A percentile compares a stretch with the other conserved stretches of the same genome.
These are phyloP conservation scores for Tulasnella sp. DNA, from an alignment of 768 basidiomycete genomes.

Conservation along the genomic window DNA sequence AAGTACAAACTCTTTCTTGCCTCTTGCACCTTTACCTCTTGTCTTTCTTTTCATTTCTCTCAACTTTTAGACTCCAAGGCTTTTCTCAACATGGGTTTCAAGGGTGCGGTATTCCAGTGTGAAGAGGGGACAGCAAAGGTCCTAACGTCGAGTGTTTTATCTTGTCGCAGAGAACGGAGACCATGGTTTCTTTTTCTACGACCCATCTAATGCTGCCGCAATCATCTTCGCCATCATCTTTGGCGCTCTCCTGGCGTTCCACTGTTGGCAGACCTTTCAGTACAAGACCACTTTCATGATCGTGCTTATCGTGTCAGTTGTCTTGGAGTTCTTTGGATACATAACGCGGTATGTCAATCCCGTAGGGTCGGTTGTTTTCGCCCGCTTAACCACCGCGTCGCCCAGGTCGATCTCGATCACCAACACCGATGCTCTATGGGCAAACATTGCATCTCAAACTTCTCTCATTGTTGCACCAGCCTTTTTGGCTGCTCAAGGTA, in stretches of 20 bases:
- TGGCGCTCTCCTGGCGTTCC: neutral
- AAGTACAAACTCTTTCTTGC: neutral
- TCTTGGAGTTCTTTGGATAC: constrained; percentile 16
- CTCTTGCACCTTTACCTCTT: neutral
- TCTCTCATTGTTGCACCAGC: constrained; percentile 29
- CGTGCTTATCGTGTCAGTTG: neutral
- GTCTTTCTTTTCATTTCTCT: neutral
- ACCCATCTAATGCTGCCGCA: neutral
- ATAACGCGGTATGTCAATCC: constrained; percentile 9
- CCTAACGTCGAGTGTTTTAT: neutral
- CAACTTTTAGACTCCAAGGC: neutral
- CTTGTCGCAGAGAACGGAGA: neutral
- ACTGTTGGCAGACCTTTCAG: neutral
- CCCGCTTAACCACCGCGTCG: neutral
- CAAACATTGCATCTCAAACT: constrained; percentile 18
- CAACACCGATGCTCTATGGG: constrained; percentile 2
- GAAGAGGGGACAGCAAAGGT: neutral
- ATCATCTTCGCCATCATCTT: constrained; percentile 17
- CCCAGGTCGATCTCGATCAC: constrained; percentile 16
- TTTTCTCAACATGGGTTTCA: neutral
- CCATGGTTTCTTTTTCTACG: constrained; percentile 1
- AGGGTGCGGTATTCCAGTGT: neutral
- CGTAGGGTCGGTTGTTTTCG: neutral
- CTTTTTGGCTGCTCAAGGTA: constrained; percentile 30
- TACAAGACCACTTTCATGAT: constrained; percentile 23